These are phyloP conservation scores for Aegilops umbellulata DNA, from an alignment of 176 grass and related monocot species.

Conservation along the genomic window DNA sequence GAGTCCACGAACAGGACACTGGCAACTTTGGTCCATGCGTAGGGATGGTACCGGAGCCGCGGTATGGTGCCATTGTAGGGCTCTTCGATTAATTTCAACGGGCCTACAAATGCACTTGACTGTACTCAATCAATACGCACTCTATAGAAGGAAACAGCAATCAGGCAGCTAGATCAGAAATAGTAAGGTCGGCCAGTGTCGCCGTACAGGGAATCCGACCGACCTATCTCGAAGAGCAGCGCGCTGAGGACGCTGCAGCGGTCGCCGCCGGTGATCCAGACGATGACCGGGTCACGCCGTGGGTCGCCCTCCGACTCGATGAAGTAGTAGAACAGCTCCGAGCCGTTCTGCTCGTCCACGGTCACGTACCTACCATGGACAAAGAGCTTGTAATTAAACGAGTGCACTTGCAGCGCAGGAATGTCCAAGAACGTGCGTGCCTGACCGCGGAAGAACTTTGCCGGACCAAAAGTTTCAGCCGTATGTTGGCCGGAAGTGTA, in stretches of 20 bases:
- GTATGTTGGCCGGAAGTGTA: too few relatives aligned
- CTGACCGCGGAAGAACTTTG: too few relatives aligned
- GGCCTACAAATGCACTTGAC: background rate
- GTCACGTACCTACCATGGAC: slow-evolving; percentile 3
- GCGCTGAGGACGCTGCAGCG: slow-evolving; percentile 26
- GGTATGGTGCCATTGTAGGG: background rate
- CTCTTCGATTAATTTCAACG: background rate
- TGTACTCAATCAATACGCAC: background rate
- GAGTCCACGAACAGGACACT: slow-evolving; percentile 10
- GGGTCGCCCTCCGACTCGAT: slow-evolving; percentile 35
- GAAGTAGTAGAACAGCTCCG: slow-evolving; percentile 45
- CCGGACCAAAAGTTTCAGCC: too few relatives aligned
- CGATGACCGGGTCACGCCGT: background rate
- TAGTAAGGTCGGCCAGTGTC: too few relatives aligned
- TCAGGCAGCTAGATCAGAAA: too few relatives aligned
- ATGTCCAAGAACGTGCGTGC: background rate
- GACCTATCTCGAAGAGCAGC: slow-evolving; percentile 27
- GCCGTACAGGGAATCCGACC: background rate
- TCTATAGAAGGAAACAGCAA: background rate
- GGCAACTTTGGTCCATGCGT: slow-evolving; percentile 1
- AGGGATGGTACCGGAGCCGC: background rate
- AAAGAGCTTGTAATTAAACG: background rate
- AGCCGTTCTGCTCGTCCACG: slow-evolving; percentile 32
- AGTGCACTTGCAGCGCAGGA: background rate
- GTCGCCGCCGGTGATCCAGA: slow-evolving; percentile 36